Percentiles rank a stretch among this genome's conserved stretches.
Conservation (phyloP, 106 monocot genomes). For the Ottelia alismoides region DNA sequence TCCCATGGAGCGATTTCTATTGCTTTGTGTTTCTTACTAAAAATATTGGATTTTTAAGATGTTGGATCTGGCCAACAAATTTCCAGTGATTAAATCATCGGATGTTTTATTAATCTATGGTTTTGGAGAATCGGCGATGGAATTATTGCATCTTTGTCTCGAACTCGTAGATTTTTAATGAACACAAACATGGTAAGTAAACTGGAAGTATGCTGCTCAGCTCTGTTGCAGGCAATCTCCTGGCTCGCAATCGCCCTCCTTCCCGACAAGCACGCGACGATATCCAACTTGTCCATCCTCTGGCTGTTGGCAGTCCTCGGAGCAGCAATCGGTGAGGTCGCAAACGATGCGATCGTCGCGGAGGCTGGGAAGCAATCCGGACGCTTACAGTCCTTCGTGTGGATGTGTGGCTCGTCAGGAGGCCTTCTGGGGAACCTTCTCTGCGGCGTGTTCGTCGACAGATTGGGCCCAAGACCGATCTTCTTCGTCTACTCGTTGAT, state of each 20-base stretch:
- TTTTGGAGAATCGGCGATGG: too few relatives aligned
- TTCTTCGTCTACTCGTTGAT: slow-evolving; percentile 49
- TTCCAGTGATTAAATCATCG: too few relatives aligned
- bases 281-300: slow-evolving; percentile 38
- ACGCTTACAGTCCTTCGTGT: slow-evolving; percentile 60
- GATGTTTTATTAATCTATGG: too few relatives aligned
- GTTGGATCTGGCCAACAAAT: too few relatives aligned
- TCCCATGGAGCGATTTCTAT: too few relatives aligned
- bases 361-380: slow-evolving; percentile 65
- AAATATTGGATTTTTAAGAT: too few relatives aligned
- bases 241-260: slow-evolving; percentile 56
- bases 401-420: slow-evolving; percentile 35
- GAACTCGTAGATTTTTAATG: too few relatives aligned
- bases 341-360: slow-evolving; percentile 79
- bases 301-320: slow-evolving; percentile 70
- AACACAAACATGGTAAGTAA: too few relatives aligned
- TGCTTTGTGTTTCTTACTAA: too few relatives aligned
- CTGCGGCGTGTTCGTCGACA: slow-evolving; percentile 40
- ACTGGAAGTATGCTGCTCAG: too few relatives aligned
- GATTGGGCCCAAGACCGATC: slow-evolving; percentile 35
- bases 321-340: slow-evolving; percentile 63
- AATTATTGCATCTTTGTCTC: too few relatives aligned
- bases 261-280: slow-evolving; percentile 26
- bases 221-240: slow-evolving; percentile 69
- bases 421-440: slow-evolving; percentile 66